Evolutionary conservation across 2,329 filamentous ascomycete species (phyloP).

Genomic region (Neurospora sp.): DNA sequence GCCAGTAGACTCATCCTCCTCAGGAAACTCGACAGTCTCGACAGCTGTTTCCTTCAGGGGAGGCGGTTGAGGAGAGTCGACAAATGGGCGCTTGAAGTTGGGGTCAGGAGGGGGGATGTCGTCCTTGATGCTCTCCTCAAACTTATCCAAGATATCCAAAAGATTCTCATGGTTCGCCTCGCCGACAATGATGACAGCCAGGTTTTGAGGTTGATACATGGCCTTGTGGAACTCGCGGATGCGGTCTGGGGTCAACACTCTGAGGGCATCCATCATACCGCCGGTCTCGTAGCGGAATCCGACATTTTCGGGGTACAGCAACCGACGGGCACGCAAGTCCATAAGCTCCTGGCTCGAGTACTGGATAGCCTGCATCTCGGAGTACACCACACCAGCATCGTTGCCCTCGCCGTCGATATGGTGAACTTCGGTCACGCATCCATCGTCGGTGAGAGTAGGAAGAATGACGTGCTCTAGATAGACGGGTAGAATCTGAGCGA

Average conservation of each 20-base stretch:
- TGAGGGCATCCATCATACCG: constrained; percentile 86
- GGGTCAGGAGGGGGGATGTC: constrained; percentile 66
- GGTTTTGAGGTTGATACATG: constrained; percentile 97
- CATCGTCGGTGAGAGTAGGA: constrained; percentile 85
- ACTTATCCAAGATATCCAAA: constrained; percentile 70
- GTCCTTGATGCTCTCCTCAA: constrained; percentile 77
- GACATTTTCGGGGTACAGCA: constrained; percentile 79
- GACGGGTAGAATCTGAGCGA: constrained; percentile 85
- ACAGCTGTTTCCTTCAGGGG: constrained; percentile 61
- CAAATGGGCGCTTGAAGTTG: constrained; percentile 81
- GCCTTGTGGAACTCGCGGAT: constrained; percentile 91
- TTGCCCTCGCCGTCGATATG: constrained; percentile 89
- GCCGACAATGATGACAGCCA: constrained; percentile 85
- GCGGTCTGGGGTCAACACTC: constrained; percentile 74
- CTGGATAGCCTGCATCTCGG: constrained; percentile 95
- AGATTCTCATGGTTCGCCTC: constrained; percentile 78
- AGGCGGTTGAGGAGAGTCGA: constrained; percentile 73
- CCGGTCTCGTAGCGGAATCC: constrained; percentile 98
- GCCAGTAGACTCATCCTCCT: constrained; percentile 89
- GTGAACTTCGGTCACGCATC: constrained; percentile 91
- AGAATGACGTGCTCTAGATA: constrained; percentile 92
- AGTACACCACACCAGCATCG: constrained; percentile 95
- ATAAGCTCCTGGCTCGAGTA: constrained; percentile 79
- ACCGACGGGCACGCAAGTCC: constrained; percentile 67
- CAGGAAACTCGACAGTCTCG: constrained; percentile 80